Conservation (phyloP, 2,329 filamentous ascomycete species). For the Plectosphaerella cucumerina region DNA sequence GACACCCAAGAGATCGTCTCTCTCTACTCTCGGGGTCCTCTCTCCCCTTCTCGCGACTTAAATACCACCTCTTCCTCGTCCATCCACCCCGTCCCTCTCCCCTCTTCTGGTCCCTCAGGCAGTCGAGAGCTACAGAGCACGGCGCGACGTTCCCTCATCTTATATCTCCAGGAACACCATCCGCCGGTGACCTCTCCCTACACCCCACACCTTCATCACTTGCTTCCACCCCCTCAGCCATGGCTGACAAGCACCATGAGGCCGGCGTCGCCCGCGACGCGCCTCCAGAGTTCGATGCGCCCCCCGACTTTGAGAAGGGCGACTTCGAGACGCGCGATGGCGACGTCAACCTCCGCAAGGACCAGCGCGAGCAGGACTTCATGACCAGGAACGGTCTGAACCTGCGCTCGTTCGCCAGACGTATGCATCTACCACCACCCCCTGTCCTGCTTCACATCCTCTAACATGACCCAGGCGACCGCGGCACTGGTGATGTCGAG, state of each 20-base stretch:
- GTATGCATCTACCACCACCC: slow-evolving; percentile 13
- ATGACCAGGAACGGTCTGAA: slow-evolving; percentile 32
- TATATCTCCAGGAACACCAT: too few species aligned
- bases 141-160: too few species aligned
- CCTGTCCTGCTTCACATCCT: neutral
- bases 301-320: slow-evolving; percentile 13
- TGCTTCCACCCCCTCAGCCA: neutral
- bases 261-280: neutral
- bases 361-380: slow-evolving; percentile 24
- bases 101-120: too few species aligned
- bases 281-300: neutral
- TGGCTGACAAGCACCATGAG: neutral
- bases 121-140: too few species aligned
- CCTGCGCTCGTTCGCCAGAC: slow-evolving; percentile 31
- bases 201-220: too few species aligned
- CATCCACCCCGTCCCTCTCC: too few species aligned
- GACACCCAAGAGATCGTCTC: too few species aligned
- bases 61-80: too few species aligned
- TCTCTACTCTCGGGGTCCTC: too few species aligned
- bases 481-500: slow-evolving; percentile 17
- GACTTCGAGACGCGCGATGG: slow-evolving; percentile 3
- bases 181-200: too few species aligned
- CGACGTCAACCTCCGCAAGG: slow-evolving; percentile 5
- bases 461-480: slow-evolving; percentile 4
- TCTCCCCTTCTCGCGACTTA: too few species aligned